A percentile compares a stretch with the other conserved stretches of the same genome.
Evolutionary conservation across 805 yeast genomes (phyloP).

Genomic region (Pichia paraexigua): DNA sequence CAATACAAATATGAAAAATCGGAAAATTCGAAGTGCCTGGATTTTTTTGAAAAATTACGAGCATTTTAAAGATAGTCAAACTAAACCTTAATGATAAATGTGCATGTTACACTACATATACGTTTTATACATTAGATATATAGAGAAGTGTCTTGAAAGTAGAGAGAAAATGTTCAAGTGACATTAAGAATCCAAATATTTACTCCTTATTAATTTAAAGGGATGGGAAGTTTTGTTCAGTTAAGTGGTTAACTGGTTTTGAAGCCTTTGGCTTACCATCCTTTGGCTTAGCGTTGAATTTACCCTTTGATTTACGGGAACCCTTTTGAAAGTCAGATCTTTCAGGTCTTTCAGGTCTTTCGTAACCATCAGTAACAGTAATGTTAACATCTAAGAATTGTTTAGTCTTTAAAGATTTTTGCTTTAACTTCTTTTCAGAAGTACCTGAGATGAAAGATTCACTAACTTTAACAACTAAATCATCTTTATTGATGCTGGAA

Average conservation of each 20-base stretch:
- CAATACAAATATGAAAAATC: not conserved
- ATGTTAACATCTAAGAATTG: constrained; percentile 67
- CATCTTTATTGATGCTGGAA: constrained; percentile 44
- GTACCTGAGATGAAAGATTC: constrained; percentile 54
- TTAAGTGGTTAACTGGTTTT: constrained; percentile 24
- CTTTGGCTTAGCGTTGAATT: constrained; percentile 4
- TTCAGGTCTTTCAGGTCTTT: constrained; percentile 24
- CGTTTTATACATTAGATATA: not conserved
- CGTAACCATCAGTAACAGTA: constrained; percentile 49
- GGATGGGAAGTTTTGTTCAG: constrained; percentile 67
- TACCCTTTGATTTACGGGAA: constrained; percentile 14
- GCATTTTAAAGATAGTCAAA: too few species aligned
- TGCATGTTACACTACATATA: not conserved
- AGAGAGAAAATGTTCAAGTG: not conserved
- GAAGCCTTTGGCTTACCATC: constrained; percentile 13
- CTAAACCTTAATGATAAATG: not conserved
- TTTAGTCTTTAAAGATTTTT: constrained; percentile 79
- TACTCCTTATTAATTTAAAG: constrained; percentile 31
- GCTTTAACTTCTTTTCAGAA: constrained; percentile 56
- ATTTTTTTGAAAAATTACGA: not conserved
- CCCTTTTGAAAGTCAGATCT: constrained; percentile 23
- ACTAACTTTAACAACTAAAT: constrained; percentile 56
- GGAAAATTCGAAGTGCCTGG: not conserved
- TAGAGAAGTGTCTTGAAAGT: not conserved
- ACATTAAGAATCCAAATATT: not conserved